Conservation (phyloP, 2,329 filamentous ascomycete genomes). For the Aspergillus piperis region DNA sequence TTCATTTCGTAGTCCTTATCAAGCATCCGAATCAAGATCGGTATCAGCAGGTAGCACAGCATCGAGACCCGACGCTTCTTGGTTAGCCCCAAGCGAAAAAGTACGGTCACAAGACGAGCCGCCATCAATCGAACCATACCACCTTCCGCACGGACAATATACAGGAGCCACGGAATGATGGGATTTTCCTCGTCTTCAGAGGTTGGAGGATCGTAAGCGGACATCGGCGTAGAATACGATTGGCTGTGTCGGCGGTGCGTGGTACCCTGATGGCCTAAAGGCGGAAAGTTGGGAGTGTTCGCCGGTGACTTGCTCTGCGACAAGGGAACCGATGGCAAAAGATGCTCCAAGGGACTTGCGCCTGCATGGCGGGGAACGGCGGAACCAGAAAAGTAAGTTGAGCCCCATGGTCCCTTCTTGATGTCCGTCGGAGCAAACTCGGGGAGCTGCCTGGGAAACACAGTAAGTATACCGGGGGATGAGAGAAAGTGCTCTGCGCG, state of each 20-base stretch:
- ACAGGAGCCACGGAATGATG: constrained; percentile 72
- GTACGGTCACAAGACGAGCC: constrained; percentile 66
- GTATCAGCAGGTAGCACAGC: constrained; percentile 68
- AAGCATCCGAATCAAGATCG: constrained; percentile 68
- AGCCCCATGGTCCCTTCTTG: constrained; percentile 53
- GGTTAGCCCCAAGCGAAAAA: constrained; percentile 69
- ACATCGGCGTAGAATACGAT: constrained; percentile 39
- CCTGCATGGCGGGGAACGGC: constrained; percentile 49
- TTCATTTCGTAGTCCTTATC: constrained; percentile 52
- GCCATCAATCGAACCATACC: constrained; percentile 67
- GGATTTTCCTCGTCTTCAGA: constrained; percentile 67
- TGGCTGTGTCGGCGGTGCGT: constrained; percentile 38
- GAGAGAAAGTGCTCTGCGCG: constrained; percentile 71
- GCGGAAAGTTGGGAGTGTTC: constrained; percentile 53
- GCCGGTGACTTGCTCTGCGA: constrained; percentile 33
- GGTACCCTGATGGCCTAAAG: constrained; percentile 48
- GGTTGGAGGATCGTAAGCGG: constrained; percentile 41
- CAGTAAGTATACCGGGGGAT: constrained; percentile 67
- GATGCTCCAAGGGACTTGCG: constrained; percentile 63
- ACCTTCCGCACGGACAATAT: constrained; percentile 59
- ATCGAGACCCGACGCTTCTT: constrained; percentile 64
- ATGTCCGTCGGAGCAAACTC: constrained; percentile 55
- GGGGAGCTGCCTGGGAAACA: constrained; percentile 61
- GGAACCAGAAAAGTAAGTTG: constrained; percentile 57
- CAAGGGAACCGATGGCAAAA: constrained; percentile 58